Conservation (phyloP, 176 grass and related monocot species). For the Coix lacrymajobi region DNA sequence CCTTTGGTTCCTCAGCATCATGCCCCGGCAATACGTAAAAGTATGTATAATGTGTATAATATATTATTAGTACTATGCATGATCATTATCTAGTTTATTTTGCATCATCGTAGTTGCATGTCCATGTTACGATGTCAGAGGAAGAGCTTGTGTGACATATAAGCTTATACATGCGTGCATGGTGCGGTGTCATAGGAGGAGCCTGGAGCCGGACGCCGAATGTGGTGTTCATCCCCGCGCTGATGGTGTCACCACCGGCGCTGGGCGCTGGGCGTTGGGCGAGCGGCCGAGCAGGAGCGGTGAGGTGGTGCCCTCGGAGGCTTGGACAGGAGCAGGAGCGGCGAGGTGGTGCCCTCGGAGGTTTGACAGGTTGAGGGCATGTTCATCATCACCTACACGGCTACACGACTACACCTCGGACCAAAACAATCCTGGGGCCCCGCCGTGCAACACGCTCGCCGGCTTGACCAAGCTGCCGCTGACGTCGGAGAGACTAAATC, state of each 20-base stretch:
- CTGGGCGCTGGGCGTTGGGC: too few relatives aligned
- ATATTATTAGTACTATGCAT: neutral
- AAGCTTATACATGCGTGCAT: neutral
- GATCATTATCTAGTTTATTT: neutral
- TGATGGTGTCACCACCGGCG: neutral
- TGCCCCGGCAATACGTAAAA: neutral
- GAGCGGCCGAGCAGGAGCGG: neutral
- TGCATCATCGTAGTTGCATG: neutral
- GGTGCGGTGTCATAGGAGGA: neutral
- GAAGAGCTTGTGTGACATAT: neutral
- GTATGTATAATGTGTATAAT: too few relatives aligned
- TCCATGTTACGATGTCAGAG: neutral
- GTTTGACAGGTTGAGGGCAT: too few relatives aligned
- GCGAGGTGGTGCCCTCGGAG: neutral
- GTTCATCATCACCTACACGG: neutral
- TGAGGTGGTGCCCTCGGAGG: neutral
- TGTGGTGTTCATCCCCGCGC: neutral
- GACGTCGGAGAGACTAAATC: too few relatives aligned
- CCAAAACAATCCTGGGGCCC: too few relatives aligned
- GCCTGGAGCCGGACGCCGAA: neutral
- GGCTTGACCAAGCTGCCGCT: too few relatives aligned
- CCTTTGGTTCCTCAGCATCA: neutral
- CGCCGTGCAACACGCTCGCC: too few relatives aligned
- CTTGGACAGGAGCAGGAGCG: neutral
- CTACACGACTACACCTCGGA: neutral